Percentiles rank a stretch among this genome's conserved stretches.
Conservation (phyloP, 129 eudicot genomes). For the Glebionis coronaria region DNA sequence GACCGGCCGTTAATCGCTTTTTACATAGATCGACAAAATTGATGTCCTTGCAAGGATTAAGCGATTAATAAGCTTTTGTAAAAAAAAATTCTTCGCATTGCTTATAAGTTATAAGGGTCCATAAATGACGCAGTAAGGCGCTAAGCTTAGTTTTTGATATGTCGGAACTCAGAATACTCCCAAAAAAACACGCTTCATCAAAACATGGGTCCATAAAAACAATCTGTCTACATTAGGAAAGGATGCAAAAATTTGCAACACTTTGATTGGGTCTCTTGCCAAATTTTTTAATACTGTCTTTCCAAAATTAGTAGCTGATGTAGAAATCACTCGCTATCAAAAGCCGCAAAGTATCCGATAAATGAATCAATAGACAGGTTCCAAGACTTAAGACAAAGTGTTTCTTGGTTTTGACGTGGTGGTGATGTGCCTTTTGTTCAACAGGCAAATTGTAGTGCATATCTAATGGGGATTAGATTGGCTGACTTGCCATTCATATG, state of each 20-base stretch:
- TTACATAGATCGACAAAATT: too few relatives aligned
- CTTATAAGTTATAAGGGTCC: too few relatives aligned
- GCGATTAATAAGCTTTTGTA: too few relatives aligned
- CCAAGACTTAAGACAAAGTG: constrained; percentile 15
- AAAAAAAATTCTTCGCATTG: too few relatives aligned
- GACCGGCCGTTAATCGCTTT: too few relatives aligned
- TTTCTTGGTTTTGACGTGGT: constrained; percentile 24
- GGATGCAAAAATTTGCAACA: neutral
- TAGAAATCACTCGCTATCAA: constrained; percentile 19
- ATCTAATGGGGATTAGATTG: constrained; percentile 22
- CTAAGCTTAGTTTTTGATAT: neutral
- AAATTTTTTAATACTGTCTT: neutral
- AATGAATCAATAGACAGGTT: constrained; percentile 7
- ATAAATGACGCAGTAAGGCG: too few relatives aligned
- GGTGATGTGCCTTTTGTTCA: constrained; percentile 21
- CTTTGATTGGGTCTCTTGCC: neutral
- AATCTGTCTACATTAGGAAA: constrained; percentile 9
- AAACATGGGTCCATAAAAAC: constrained; percentile 16
- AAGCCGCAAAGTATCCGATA: constrained; percentile 8
- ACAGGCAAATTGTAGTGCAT: constrained; percentile 31
- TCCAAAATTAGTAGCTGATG: constrained; percentile 19
- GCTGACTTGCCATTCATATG: constrained; percentile 12
- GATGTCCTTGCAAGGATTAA: too few relatives aligned
- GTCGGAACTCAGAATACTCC: neutral
- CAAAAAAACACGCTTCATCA: constrained; percentile 2